Base-by-base conservation (phyloP, 352 stramenopile species). In the Globisporangium barbulae region DNA sequence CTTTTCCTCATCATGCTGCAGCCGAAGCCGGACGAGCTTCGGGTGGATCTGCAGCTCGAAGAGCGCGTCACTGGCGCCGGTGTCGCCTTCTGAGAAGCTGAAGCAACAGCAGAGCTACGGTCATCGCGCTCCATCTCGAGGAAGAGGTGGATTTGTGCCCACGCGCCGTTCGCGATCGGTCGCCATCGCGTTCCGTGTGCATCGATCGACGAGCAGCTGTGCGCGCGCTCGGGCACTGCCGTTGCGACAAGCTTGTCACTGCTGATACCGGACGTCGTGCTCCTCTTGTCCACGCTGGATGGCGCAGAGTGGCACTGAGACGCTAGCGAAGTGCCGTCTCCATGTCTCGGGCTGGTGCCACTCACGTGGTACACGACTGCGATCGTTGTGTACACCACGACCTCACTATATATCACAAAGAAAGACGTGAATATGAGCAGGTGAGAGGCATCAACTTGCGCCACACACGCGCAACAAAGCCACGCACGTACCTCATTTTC, bases 71-170 rank as follows among this genome's bases (percentile, higher is more conserved):
- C 22, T 19, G 52, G n/a, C 4, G 52, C 8, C 3, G 30, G 13
- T 25, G 8, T 30, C 30, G 19, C 21, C 19, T 57, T n/a, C 13
- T 13, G 52, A 21, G 35, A 54, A 5, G 57, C 60, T 4, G 35
- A 5, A 28, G 25, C 4, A 7, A n/a, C 4, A 45, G 1, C 13
- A 15, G 15, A 7, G 19, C 5, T 48, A 7, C 5, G 17, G 6
- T 44, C 31, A 28, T 79, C 58, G 15, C 61, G 58, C 6, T 71
- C 72, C 59, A 87, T 75, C 57, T 89, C 80, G 5, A 79, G 63
- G 25, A 82, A 86, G 15, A 89, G 45, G 48, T 89, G 78, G 28
- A 88, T 56, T 45, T 86, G 80, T 9, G 80, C 70, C 78, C 70
- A 82, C 17, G 68, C 74, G 30, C 75, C 80, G 19, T 75, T 63